Evolutionary conservation across 2,329 filamentous ascomycete genomes (phyloP), one percentile per base, ranked within the genome.

Genomic region (Pseudogymnoascus sp.): DNA sequence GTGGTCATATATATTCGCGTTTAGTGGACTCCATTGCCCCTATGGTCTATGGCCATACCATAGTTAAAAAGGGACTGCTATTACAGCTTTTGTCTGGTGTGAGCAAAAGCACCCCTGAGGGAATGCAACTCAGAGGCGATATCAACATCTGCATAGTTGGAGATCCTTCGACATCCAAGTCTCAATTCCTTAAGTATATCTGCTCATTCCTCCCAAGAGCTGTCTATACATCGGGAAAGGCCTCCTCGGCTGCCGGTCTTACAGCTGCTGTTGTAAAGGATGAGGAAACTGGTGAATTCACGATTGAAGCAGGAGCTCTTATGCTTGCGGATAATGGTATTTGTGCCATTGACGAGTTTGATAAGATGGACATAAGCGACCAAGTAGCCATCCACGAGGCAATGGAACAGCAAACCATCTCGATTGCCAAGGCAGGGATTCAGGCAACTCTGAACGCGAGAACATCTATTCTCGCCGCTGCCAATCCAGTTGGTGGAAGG

Each of bases 381-480:
- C 94, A 99, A 76, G 94, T 99, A 60, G 94, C 94, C 65, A 99
- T 99, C 69, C 94, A 99, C 81, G 94, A 99, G 83, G 94, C 94
- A 62, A 99, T 99, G 94, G 94, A 99, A 82, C 94, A 99, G 77
- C 94, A 99, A 75, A 99, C 94, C 4, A 99, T 99, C 65, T 96
- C 91, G 7, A 99, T 99, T 69, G 92, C 94, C 62, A 99, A 99
- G 76, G 94, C 94, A 4, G 94, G 94, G 69, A 99, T 99, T 61
- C 94, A 99, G 72, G 95, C 94, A 3, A 99, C 94, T 0, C 82
- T 99, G 48, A 99, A 99, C 70, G 94, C 94, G 2, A 85, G 94
- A 60, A 96, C 94, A 0, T 94, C 88, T 52, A 97, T 99, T 68
- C 85, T 99, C 13, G 94, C 94, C 0, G 94, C 94, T 5, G 94